These are phyloP conservation scores for Moesziomyces sp. DNA, from an alignment of 1,284 basidiomycete species.

Conservation along the genomic window DNA sequence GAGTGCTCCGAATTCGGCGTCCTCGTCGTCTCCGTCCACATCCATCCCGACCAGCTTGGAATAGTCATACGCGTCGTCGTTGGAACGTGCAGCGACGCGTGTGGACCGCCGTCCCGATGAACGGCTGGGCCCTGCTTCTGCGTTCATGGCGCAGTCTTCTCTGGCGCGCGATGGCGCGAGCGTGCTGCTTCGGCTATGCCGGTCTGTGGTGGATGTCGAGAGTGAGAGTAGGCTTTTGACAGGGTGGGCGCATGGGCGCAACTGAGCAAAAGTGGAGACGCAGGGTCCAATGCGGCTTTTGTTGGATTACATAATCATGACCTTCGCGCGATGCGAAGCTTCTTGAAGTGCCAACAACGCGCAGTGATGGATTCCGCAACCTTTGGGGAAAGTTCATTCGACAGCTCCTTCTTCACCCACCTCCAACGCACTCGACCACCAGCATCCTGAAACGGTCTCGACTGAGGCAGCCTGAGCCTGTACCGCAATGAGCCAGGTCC, in stretches of 20 bases:
- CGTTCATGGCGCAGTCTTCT: constrained; percentile 8
- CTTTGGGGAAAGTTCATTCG: not conserved
- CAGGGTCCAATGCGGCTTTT: constrained; percentile 25
- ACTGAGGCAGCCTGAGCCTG: not conserved
- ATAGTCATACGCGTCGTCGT: constrained; percentile 13
- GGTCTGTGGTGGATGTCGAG: no score
- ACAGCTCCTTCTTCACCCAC: not conserved
- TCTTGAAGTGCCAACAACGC: no score
- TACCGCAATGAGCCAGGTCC: constrained; percentile 19
- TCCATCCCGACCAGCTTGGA: constrained; percentile 28
- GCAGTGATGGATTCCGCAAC: not conserved
- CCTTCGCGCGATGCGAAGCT: not conserved
- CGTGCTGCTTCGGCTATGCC: not conserved
- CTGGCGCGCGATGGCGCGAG: not conserved
- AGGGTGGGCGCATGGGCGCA: no score
- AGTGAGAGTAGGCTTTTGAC: no score
- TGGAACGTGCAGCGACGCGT: constrained; percentile 9
- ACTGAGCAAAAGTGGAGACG: constrained; percentile 7
- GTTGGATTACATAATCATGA: constrained; percentile 29
- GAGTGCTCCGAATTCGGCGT: constrained; percentile 32
- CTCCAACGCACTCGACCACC: not conserved
- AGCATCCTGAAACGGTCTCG: not conserved
- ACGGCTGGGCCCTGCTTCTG: constrained; percentile 24
- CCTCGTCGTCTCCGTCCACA: constrained; percentile 26
- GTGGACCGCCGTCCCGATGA: constrained; percentile 14